Base-by-base conservation (phyloP, 1,139 yeast genomes). In the Yamadazyma sp. region DNA sequence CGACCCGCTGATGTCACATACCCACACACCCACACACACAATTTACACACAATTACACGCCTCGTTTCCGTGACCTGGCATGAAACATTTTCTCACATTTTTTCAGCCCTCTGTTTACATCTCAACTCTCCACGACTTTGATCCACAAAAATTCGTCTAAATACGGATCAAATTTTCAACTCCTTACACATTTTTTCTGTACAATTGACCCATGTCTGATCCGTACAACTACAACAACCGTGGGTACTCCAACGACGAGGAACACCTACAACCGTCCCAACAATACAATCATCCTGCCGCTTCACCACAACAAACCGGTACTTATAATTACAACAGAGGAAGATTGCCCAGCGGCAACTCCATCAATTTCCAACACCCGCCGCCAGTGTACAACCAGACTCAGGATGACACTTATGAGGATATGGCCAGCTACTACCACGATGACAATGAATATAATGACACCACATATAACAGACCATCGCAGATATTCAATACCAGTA, bases 341-440 rank as follows among this genome's bases (percentile, higher is more conserved):
- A 30, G 42, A 31, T 17, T 24, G 11, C 40, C 40, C 12, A 40
- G 43, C 31, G 43, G 39, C 11, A 32, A 44, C 18, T 61, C 68
- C 8, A 52, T 65, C 31, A 59, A 61, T 44, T 66, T 66, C 44
- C 60, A 58, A 41, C 67, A 61, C 18, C 70, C 71, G 2, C 57
- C 57, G n/a, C 64, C 62, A 11, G 61, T 61, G 9, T 53, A 56
- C 39, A 46, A 47, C 22, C 46, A 45, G 18, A 37, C 41, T 20
- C 43, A 59, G 28, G 57, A 57, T 29, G 53, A 53, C 11, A 46
- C 52, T 12, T 54, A 54, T 37, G 59, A 57, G 14, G 52, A 56
- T 33, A 43, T 48, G 20, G 44, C 46, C 31, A 39, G 46, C 21
- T 47, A 51, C 28, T 50, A 51, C 29, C 38, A 43, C 15, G 45